Evolutionary conservation across 495 filamentous ascomycete species (phyloP).

Genomic region (Penicillium parvum): DNA sequence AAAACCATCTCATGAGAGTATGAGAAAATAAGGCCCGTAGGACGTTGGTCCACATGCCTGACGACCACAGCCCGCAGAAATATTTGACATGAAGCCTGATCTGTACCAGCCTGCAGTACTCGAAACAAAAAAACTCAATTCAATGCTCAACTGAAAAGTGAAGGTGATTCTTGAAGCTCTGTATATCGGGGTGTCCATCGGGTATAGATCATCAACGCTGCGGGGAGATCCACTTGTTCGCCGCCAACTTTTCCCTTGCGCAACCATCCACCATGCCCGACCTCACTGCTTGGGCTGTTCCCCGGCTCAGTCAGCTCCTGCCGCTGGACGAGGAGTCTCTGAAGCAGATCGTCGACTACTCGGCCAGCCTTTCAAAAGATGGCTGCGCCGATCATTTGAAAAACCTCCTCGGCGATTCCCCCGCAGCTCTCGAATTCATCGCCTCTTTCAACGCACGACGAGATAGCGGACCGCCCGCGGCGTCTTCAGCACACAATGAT

Average conservation of each 20-base stretch:
- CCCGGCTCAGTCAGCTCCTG: conserved; percentile 71
- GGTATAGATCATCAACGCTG: neutral
- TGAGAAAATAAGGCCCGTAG: too few species aligned
- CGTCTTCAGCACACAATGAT: conserved; percentile 20
- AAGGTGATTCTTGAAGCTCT: too few species aligned
- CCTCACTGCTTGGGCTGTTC: conserved; percentile 51
- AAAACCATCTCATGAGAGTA: too few species aligned
- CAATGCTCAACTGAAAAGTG: too few species aligned
- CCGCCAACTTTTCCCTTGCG: neutral
- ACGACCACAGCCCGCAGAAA: too few species aligned
- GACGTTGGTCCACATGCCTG: too few species aligned
- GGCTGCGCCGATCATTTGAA: conserved; percentile 79
- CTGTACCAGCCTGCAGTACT: too few species aligned
- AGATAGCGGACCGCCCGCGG: conserved; percentile 32
- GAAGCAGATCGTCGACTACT: conserved; percentile 75
- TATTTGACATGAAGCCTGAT: too few species aligned
- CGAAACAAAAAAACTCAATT: too few species aligned
- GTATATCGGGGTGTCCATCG: conserved; percentile 5
- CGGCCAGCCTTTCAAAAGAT: conserved; percentile 63
- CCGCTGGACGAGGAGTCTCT: conserved; percentile 81
- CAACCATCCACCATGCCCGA: conserved; percentile 23
- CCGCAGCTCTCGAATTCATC: conserved; percentile 85
- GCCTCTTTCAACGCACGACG: conserved; percentile 79
- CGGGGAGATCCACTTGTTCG: conserved; percentile 1
- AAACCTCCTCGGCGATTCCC: conserved; percentile 81